Evolutionary conservation across 495 filamentous ascomycete species (phyloP).

Genomic region (Xylaria cubensis): DNA sequence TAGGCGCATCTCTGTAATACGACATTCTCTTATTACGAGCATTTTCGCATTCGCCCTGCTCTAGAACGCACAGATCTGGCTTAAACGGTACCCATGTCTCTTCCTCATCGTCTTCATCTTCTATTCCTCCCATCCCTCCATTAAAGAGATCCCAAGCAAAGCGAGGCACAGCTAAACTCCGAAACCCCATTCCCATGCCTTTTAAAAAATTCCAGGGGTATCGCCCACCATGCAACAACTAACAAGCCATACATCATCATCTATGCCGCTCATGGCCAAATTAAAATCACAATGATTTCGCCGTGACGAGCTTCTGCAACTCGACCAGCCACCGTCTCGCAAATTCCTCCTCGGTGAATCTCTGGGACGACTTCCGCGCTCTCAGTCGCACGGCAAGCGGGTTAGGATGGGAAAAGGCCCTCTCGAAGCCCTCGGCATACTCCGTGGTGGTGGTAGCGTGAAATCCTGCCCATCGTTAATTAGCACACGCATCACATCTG

Average conservation of each 20-base stretch:
- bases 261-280: neutral
- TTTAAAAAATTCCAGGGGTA: constrained; percentile 10
- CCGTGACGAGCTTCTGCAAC: constrained; percentile 69
- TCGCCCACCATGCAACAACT: constrained; percentile 3
- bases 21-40: neutral
- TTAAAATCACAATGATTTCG: neutral
- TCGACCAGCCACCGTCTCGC: constrained; percentile 72
- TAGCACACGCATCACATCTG: neutral
- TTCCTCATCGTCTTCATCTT: neutral
- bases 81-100: neutral
- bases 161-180: constrained; percentile 14
- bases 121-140: neutral
- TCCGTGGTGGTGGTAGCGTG: constrained; percentile 76
- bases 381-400: constrained; percentile 73
- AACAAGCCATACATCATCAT: neutral
- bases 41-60: neutral
- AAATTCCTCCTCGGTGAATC: constrained; percentile 91
- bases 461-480: constrained; percentile 63
- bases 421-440: constrained; percentile 79
- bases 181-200: constrained; percentile 17
- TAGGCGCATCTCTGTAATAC: neutral
- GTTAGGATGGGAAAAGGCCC: constrained; percentile 70
- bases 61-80: neutral
- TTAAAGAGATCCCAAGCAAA: neutral
- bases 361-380: constrained; percentile 74